These are phyloP conservation scores for Calvatia gigantea DNA, from an alignment of 768 basidiomycete species.

Conservation along the genomic window DNA sequence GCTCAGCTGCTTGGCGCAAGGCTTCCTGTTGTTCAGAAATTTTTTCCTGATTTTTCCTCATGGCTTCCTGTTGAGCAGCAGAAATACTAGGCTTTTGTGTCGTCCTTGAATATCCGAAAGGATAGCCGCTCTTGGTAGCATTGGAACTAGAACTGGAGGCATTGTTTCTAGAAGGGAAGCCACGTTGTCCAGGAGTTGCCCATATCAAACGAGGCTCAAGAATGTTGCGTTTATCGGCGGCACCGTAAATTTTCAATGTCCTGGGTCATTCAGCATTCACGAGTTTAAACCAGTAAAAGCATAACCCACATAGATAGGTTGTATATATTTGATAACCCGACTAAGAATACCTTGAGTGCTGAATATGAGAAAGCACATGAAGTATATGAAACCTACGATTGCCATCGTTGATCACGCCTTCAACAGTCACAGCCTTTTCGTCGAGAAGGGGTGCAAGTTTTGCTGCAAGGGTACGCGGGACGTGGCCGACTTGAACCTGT, in stretches of 20 bases:
- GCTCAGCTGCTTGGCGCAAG: conserved; percentile 59
- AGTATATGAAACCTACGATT: conserved; percentile 44
- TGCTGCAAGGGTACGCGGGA: conserved; percentile 55
- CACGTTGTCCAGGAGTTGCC: conserved; percentile 70
- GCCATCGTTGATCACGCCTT: conserved; percentile 67
- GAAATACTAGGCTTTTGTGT: neutral
- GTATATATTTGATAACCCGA: conserved; percentile 42
- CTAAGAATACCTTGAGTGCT: conserved; percentile 18
- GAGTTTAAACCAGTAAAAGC: neutral
- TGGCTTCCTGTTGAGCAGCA: conserved; percentile 18
- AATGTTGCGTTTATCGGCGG: conserved; percentile 51
- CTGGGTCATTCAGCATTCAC: conserved; percentile 35
- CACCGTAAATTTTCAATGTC: conserved; percentile 69
- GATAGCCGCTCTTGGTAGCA: neutral
- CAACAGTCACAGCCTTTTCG: conserved; percentile 54
- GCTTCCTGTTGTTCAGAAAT: conserved; percentile 47
- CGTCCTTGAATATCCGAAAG: neutral
- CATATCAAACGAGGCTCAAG: conserved; percentile 68
- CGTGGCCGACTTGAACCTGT: conserved; percentile 74
- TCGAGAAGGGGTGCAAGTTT: conserved; percentile 75
- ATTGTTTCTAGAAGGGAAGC: conserved; percentile 33
- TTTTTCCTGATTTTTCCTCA: conserved; percentile 39
- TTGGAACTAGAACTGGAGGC: neutral
- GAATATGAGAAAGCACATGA: conserved; percentile 9
- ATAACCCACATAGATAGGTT: conserved; percentile 57